phyloP scores from a whole-genome alignment of 192 early-diverging fungal species.

The Coemansia sp. region DNA sequence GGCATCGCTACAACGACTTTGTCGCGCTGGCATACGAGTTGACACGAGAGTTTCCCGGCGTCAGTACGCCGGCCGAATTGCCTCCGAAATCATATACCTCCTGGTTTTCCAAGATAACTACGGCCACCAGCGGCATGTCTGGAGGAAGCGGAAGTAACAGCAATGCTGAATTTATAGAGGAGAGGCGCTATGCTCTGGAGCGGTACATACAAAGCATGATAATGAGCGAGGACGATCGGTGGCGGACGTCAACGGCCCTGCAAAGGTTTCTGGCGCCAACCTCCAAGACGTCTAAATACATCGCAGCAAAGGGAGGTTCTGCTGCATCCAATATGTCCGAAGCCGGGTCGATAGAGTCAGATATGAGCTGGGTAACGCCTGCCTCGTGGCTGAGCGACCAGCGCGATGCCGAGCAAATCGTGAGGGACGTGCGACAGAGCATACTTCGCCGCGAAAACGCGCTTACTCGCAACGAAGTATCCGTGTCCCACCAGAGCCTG shows the following conservation, averaged over 20 bases:
- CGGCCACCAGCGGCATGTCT: constrained; percentile 9
- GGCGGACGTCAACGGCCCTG: constrained; percentile 70
- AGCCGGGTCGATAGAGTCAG: constrained; percentile 19
- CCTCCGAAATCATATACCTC: constrained; percentile 75
- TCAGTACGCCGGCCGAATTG: constrained; percentile 59
- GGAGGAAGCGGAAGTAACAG: constrained; percentile 13
- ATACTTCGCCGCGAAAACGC: constrained; percentile 72
- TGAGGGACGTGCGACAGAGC: constrained; percentile 70
- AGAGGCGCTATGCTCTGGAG: constrained; percentile 73
- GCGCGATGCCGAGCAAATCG: constrained; percentile 57
- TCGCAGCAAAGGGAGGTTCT: constrained; percentile 28
- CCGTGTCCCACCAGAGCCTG: constrained; percentile 73
- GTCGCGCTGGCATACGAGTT: constrained; percentile 65
- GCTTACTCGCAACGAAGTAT: constrained; percentile 69
- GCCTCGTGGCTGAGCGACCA: constrained; percentile 82
- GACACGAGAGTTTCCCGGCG: constrained; percentile 61
- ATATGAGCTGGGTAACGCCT: constrained; percentile 56
- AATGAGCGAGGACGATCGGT: constrained; percentile 67
- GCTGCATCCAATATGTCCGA: constrained; percentile 32
- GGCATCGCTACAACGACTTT: constrained; percentile 85
- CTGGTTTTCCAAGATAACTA: constrained; percentile 38
- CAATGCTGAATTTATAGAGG: constrained; percentile 57
- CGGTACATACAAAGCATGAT: constrained; percentile 75
- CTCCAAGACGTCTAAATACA: constrained; percentile 53
- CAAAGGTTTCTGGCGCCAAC: constrained; percentile 64